Evolutionary conservation across 345 rosid species (phyloP), one percentile per base, ranked within the genome.

Genomic region (Combretum micranthum): DNA sequence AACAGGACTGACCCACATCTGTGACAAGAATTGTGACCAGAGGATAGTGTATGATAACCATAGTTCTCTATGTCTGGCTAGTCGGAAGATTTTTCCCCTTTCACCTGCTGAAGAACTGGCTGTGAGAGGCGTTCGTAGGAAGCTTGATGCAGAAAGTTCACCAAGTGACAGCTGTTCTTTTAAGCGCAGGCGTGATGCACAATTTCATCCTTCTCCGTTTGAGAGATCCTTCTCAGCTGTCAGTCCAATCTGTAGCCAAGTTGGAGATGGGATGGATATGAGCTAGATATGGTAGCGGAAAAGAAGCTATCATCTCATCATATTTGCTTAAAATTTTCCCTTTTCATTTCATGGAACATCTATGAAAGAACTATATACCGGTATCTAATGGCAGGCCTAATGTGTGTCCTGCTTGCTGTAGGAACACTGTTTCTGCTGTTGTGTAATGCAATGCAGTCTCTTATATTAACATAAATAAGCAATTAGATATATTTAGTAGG

Each of bases 1-100:
- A 75, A 93, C 97, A 21, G 94, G 90, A 16, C 71, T 87, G 45
- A 86, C 96, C 56, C 97, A 93, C 77, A 87, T 93, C 75, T 93
- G 99, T 69, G 99, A 93, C 96, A 89, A 89, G 91, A 89, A 93
- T 68, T 93, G 99, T 79, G 70, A 93, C 80, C 99, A 89, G 94
- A 51, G 97, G 74, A 93, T 93, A 71, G 70, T 93, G 77, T 93
- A 89, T 70, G 99, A 93, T 78, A 93, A 93, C 65, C 96, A 89
- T 66, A 85, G 73, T 72, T 93, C 94, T 51, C 61, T 93, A 60
- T 93, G 99, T 86, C 89, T 86, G 16, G 99, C 85, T 10, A 93
- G 99, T 47, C 66, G 94, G 59, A 73, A 72, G 75, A 61, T 93
- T 54, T 87, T 85, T 67, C 97, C 97, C 57, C 87, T 93, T 52